Conservation (phyloP, 805 yeast genomes). For the Cyberlindnera maclurae region DNA sequence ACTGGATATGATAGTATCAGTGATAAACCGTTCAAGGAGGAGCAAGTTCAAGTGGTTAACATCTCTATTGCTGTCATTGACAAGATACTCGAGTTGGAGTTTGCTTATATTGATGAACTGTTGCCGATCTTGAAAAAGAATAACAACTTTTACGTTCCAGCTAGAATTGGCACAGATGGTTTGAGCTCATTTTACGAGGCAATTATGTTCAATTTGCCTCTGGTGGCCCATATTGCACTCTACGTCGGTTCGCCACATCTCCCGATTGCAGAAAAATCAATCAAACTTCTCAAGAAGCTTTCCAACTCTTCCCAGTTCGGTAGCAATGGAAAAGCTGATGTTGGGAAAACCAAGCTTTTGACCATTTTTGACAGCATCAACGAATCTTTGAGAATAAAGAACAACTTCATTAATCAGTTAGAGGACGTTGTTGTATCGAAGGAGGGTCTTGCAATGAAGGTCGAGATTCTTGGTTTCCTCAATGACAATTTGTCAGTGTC, state of each 20-base stretch:
- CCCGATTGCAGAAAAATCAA: conserved; percentile 44
- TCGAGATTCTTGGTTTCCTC: conserved; percentile 53
- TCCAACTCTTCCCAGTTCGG: conserved; percentile 43
- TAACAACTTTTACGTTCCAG: conserved; percentile 25
- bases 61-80: conserved; percentile 39
- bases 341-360: conserved; percentile 53
- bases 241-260: conserved; percentile 56
- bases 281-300: conserved; percentile 46
- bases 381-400: conserved; percentile 68
- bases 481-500: conserved; percentile 37
- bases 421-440: conserved; percentile 37
- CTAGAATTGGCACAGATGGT: conserved; percentile 48
- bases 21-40: conserved; percentile 30
- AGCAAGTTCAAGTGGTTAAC: conserved; percentile 31
- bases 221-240: conserved; percentile 67
- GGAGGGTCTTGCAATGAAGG: conserved; percentile 41
- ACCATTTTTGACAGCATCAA: conserved; percentile 69
- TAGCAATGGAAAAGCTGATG: conserved; percentile 19
- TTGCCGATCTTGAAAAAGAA: conserved; percentile 42
- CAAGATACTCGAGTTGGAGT: conserved; percentile 45
- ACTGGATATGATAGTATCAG: conserved; percentile 53
- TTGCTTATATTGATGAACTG: conserved; percentile 48
- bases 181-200: conserved; percentile 64
- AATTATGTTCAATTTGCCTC: conserved; percentile 58
- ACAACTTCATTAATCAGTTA: conserved; percentile 64